phyloP scores from a whole-genome alignment of 495 filamentous ascomycete species.

The Chaetomium fimeti region DNA sequence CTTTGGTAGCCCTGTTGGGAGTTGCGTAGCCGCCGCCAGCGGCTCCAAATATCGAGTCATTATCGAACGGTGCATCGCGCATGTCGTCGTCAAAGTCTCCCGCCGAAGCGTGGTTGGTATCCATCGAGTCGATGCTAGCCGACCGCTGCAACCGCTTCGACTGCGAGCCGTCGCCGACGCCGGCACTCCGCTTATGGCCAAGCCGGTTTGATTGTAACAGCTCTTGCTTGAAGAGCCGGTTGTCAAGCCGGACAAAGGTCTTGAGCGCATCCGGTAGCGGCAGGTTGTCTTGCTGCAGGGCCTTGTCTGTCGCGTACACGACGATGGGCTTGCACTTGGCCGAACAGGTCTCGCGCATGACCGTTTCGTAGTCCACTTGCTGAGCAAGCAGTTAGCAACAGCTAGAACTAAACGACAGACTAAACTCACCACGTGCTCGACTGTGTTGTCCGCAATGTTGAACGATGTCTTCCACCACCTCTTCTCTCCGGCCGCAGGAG shows the following conservation, averaged over 20 bases:
- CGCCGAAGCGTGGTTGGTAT: conserved; percentile 38
- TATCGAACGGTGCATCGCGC: conserved; percentile 23
- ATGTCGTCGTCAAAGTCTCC: conserved; percentile 35
- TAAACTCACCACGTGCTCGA: conserved; percentile 35
- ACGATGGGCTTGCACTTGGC: conserved; percentile 38
- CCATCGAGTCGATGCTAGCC: conserved; percentile 38
- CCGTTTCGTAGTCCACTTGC: conserved; percentile 32
- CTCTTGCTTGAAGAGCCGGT: conserved; percentile 46
- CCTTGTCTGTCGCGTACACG: conserved; percentile 46
- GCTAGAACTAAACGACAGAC: background rate
- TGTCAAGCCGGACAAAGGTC: conserved; percentile 47
- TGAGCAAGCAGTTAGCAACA: conserved; percentile 4
- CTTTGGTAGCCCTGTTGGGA: background rate
- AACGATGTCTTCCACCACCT: conserved; percentile 46
- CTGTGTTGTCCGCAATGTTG: conserved; percentile 28
- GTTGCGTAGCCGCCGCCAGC: background rate
- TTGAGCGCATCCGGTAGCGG: conserved; percentile 43
- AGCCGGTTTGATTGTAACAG: conserved; percentile 31
- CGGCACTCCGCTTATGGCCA: conserved; percentile 24
- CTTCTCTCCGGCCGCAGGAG: conserved; percentile 31
- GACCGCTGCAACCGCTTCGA: conserved; percentile 31
- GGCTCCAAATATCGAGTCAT: background rate
- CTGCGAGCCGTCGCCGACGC: conserved; percentile 16
- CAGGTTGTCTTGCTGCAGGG: conserved; percentile 34
- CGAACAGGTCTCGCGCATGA: conserved; percentile 37